Evolutionary conservation across 176 grass and related monocot genomes (phyloP).

Genomic region (Themeda triandra): DNA sequence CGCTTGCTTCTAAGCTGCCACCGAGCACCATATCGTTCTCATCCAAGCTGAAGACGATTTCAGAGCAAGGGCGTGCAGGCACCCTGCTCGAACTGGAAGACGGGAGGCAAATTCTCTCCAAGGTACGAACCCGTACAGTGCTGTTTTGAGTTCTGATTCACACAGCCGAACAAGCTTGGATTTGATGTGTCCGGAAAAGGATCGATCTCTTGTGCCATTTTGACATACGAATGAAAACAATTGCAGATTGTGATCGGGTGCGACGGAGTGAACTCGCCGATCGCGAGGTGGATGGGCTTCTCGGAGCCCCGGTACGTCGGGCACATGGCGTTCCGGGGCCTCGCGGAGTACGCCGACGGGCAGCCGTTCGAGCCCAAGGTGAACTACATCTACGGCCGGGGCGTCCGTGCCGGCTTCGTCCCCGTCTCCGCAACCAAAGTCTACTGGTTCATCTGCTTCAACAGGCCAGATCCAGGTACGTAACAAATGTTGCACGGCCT

Average conservation of each 20-base stretch:
- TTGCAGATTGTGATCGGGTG: constrained; percentile 72
- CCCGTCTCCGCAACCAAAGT: constrained; percentile 78
- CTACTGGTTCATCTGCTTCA: constrained; percentile 98
- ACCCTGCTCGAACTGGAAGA: constrained; percentile 81
- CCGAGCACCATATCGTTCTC: constrained; percentile 65
- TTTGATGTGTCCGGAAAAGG: too few species aligned
- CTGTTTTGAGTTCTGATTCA: too few species aligned
- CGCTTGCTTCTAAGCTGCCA: constrained; percentile 65
- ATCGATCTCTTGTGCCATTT: neutral
- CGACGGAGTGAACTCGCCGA: constrained; percentile 74
- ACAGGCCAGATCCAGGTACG: constrained; percentile 58
- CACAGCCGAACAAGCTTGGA: too few species aligned
- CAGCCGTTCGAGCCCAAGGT: constrained; percentile 72
- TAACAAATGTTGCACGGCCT: neutral
- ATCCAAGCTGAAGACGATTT: constrained; percentile 61
- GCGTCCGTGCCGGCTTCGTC: constrained; percentile 81
- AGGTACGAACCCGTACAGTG: constrained; percentile 4
- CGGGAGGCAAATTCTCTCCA: constrained; percentile 50
- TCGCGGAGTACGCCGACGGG: constrained; percentile 65
- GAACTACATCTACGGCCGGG: constrained; percentile 89
- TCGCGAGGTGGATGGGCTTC: constrained; percentile 95
- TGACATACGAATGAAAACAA: neutral
- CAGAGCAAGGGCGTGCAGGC: constrained; percentile 49
- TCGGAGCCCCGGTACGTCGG: constrained; percentile 79
- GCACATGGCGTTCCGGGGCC: constrained; percentile 79